Base-by-base conservation (phyloP, 305 asterid genomes). In the Striga hermonthica region DNA sequence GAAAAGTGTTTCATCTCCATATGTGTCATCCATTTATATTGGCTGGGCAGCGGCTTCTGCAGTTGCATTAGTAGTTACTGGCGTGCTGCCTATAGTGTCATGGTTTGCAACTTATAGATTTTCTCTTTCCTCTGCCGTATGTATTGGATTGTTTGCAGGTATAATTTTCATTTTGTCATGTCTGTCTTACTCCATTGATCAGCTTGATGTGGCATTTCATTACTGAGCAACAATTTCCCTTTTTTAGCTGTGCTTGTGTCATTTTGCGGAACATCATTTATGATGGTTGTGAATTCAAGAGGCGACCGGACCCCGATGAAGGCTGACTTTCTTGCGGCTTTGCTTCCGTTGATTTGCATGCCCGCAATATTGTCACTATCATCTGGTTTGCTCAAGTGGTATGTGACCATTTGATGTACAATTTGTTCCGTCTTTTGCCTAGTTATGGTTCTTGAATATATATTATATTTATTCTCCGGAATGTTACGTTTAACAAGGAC, bases 11-110 rank as follows among this genome's bases (percentile, higher is more conserved):
- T 84, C 91, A 65, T 91, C 99, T 69, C 98, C 98, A 34, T 94
- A 94, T 80, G 90, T 90, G 73, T 94, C 99, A 38, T 79, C 99
- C 38, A 72, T 84, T 66, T 94, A 91, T 81, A 71, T 94, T 70
- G 99, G 97, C 63, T 94, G 99, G 98, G 97, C 99, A 69, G 76
- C 88, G 79, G 95, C 97, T 75, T 85, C 98, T 70, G 90, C 83
- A 64, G 85, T 94, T 72, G 97, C 98, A 57, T 78, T 94, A 72
- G 56, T 81, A 70, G 85, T 87, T 65, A 94, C 94, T 44, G 99
- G 99, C 56, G 79, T 87, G 78, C 85, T 94, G 79, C 98, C 99
- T 3, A 85, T 94, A 60, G 87, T 84, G 64, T 94, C 99, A 44
- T 94, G 99, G 99, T 94, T 94, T 72, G 91, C 98, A 56, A 94